Evolutionary conservation across 805 yeast species (phyloP), one percentile per base, ranked within the genome.

Genomic region (Tetrapisispora arboricola): DNA sequence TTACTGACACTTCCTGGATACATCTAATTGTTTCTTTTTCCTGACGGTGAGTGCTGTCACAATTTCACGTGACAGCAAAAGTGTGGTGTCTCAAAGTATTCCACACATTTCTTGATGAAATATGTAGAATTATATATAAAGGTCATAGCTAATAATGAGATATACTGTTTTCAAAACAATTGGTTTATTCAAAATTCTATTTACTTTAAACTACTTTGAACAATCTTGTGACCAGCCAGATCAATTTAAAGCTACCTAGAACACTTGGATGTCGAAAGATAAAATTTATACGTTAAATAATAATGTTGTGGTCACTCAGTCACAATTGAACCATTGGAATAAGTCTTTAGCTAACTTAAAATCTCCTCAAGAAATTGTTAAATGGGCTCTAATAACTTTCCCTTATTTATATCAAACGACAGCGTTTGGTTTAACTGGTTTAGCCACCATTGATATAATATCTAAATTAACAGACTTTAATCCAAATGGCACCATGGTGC

Each of bases 341-440:
- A 53, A 63, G n/a, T 66, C 71, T 9, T 68, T 88, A 17, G 64
- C 71, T n/a, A 55, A 64, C 7, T 58, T 75, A 15, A 25, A 48
- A 2, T 54, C 75, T 1, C 86, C 96, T 0, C 75, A 76, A 48
- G 84, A 85, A 44, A 77, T 90, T 43, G 63, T 90, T 21, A 66
- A 70, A 53, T 90, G 97, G 96, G 76, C 95, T 0, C 63, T 81
- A 13, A 60, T 74, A n/a, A 85, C 94, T 0, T 79, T 88, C 54
- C 95, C 95, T 3, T 70, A 77, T 31, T 66, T 90, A 29, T 88
- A 60, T 55, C 97, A 90, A 63, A 87, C 95, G 2, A 86, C 97
- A 0, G 97, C 97, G 1, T 87, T 90, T 63, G 97, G 97, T 0
- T 70, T 90, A 36, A 84, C 96, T 1, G 97, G 97, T 0, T 64